phyloP scores from a whole-genome alignment of 768 basidiomycete species.

The Lactifluus volemus region DNA sequence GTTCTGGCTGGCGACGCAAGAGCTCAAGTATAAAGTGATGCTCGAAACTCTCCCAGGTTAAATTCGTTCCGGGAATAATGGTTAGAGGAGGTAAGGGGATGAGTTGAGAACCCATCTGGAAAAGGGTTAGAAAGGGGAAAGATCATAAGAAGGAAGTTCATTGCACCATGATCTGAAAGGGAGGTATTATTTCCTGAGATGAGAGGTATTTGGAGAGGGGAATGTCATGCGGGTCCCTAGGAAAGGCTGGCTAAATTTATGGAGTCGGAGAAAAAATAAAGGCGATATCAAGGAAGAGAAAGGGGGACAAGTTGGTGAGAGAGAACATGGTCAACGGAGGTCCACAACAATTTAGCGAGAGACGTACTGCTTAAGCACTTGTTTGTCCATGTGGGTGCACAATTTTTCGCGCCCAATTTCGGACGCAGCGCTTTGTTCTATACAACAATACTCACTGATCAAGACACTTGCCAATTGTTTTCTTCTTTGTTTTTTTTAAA shows the following conservation, averaged over 20 bases:
- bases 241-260: background rate
- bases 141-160: too few species aligned
- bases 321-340: conserved; percentile 8
- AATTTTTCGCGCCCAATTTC: conserved; percentile 24
- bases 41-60: conserved; percentile 1
- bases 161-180: background rate
- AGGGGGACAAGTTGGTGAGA: conserved; percentile 6
- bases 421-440: conserved; percentile 5
- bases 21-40: background rate
- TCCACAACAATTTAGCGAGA: conserved; percentile 8
- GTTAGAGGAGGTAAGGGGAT: background rate
- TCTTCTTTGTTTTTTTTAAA: background rate
- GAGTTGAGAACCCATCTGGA: background rate
- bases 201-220: background rate
- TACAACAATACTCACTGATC: conserved; percentile 4
- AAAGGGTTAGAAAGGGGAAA: background rate
- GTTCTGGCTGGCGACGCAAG: conserved; percentile 11
- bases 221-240: background rate
- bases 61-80: background rate
- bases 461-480: background rate
- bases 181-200: background rate
- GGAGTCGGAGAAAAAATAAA: background rate
- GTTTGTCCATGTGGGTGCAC: conserved; percentile 41
- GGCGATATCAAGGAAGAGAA: background rate
- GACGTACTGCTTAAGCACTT: conserved; percentile 29